Conservation (phyloP, 257 asterid species). For the Paulownia fortunei region DNA sequence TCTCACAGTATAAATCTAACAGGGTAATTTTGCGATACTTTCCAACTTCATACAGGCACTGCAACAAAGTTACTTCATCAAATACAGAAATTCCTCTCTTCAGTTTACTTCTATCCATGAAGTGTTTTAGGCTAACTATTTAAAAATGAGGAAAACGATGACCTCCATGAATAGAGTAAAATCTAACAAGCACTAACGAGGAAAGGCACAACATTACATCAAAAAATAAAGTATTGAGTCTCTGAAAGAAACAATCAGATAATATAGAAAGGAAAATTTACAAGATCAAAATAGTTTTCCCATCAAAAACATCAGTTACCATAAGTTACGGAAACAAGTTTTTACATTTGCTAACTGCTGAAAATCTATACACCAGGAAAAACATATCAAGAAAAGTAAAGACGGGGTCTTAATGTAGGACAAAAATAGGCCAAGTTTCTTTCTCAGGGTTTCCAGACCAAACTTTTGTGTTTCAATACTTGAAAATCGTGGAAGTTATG, state of each 20-base stretch:
- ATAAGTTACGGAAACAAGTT: constrained; percentile 8
- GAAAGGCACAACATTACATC: constrained; percentile 1
- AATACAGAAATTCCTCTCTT: constrained; percentile 24
- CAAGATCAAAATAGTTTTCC: constrained; percentile 18
- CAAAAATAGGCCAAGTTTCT: constrained; percentile 1
- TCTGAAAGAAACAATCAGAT: neutral
- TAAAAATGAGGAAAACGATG: neutral
- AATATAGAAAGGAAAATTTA: constrained; percentile 4
- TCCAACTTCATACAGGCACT: constrained; percentile 89
- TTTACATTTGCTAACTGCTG: neutral
- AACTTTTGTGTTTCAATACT: constrained; percentile 11
- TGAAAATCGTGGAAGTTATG: constrained; percentile 5
- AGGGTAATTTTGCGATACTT: constrained; percentile 61
- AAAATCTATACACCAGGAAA: neutral
- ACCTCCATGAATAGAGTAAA: neutral
- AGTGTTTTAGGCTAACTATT: neutral
- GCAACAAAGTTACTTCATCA: constrained; percentile 47
- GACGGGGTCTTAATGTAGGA: constrained; percentile 4
- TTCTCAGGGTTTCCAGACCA: constrained; percentile 24
- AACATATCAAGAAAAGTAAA: constrained; percentile 11
- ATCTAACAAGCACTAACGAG: neutral
- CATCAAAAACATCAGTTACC: neutral
- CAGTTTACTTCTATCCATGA: neutral
- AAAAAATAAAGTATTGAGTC: constrained; percentile 6
- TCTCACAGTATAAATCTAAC: constrained; percentile 76